Evolutionary conservation across 192 early-diverging fungal species (phyloP), one percentile per base, ranked within the genome.

Genomic region (Paraglomus brasilianum): DNA sequence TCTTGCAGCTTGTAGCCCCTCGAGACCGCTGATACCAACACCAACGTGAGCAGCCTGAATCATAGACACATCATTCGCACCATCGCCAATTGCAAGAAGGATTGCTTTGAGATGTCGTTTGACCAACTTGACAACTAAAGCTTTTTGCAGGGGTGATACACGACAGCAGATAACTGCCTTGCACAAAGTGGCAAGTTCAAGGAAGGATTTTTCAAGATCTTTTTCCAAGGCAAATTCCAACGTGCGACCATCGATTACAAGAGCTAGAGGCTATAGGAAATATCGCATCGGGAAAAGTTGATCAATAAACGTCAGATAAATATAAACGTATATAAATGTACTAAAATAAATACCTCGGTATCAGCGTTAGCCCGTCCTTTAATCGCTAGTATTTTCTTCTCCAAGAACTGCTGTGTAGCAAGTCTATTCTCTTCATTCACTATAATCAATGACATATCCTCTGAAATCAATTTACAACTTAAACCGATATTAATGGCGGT

Each of bases 401-500:
- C 87, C 73, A 99, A 78, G 74, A 92, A 98, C 56, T 93, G 90
- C 75, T 93, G 93, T 11, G 95, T 97, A 58, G 91, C 93, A 84
- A 89, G 91, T 74, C 96, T 92, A 55, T 85, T 95, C 36, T 88
- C 80, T 73, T 95, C 92, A 74, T 95, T 98, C 74, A 93, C 92
- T 50, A 98, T 84, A 58, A 99, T 92, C 22, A 99, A 76, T 45
- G 89, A 88, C 93, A 97, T 97, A 60, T 96, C 95, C 71, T 98
- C 95, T 52, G 93, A 91, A 59, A 99, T 87, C 30, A 99, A 81
- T 77, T 98, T 97, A 81, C 94, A 97, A 46, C 89, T 91, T 71
- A 95, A 96, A 11, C 95, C 97, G 80, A 99, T 98, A 76, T 99
- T 98, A 81, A 99, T 97, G 19, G 97, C 97, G 2, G 97, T 99